These are phyloP conservation scores for Rhynchosporium agropyri DNA, from an alignment of 2,329 filamentous ascomycete genomes.

Conservation along the genomic window DNA sequence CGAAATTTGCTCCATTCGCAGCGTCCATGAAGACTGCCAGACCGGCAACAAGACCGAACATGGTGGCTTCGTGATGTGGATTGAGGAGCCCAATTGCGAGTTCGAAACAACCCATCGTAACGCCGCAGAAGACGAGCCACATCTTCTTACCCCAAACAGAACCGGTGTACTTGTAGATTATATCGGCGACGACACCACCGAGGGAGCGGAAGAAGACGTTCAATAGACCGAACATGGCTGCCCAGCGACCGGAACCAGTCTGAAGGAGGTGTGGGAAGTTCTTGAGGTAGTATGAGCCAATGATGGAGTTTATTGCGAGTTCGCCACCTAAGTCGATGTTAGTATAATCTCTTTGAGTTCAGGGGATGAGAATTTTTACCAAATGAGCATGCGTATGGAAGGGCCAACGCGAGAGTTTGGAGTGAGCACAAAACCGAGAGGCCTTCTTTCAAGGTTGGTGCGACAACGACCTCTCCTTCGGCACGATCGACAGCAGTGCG, in stretches of 20 bases:
- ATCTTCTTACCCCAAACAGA: constrained; percentile 67
- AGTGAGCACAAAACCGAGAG: constrained; percentile 51
- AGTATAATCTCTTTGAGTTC: constrained; percentile 48
- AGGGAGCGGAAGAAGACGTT: constrained; percentile 69
- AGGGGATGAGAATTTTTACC: constrained; percentile 48
- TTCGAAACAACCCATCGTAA: constrained; percentile 60
- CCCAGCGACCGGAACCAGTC: constrained; percentile 61
- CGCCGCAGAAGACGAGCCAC: constrained; percentile 57
- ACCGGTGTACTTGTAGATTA: constrained; percentile 41
- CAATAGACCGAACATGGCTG: constrained; percentile 75
- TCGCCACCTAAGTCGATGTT: constrained; percentile 51
- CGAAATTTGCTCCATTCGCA: constrained; percentile 84
- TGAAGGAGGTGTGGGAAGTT: constrained; percentile 63
- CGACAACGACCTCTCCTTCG: constrained; percentile 54
- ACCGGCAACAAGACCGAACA: constrained; percentile 77
- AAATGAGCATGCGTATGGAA: constrained; percentile 63
- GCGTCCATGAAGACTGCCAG: constrained; percentile 83
- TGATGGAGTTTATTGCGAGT: constrained; percentile 63
- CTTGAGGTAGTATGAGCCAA: constrained; percentile 60
- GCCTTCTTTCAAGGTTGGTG: constrained; percentile 57
- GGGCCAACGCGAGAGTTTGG: constrained; percentile 57
- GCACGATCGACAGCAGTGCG: constrained; percentile 55
- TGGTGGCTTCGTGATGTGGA: constrained; percentile 60
- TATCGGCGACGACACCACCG: constrained; percentile 60
- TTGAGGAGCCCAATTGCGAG: constrained; percentile 64